Evolutionary conservation across 1,139 yeast species (phyloP).

Genomic region (Saccharomycopsis crataegensis): DNA sequence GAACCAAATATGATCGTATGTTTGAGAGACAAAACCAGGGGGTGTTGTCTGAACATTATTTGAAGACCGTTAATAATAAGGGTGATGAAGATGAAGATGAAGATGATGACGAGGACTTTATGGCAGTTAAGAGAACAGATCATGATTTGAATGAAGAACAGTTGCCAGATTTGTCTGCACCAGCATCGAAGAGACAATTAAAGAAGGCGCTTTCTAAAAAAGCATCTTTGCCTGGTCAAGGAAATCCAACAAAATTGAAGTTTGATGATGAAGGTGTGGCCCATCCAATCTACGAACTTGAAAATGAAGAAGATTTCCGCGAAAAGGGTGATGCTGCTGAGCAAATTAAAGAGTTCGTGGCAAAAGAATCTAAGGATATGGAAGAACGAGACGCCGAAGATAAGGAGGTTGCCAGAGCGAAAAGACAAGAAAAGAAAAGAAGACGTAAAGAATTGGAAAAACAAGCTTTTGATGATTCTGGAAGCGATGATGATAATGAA

Average conservation of each 20-base stretch:
- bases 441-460: conserved; percentile 76
- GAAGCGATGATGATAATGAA: conserved; percentile 31
- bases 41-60: conserved; percentile 81
- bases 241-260: conserved; percentile 68
- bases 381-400: conserved; percentile 65
- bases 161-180: conserved; percentile 49
- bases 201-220: conserved; percentile 87
- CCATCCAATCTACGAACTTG: conserved; percentile 85
- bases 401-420: conserved; percentile 72
- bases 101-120: conserved; percentile 68
- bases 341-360: conserved; percentile 63
- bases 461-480: conserved; percentile 35
- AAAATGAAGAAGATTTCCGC: conserved; percentile 81
- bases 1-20: conserved; percentile 93
- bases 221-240: conserved; percentile 54
- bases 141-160: conserved; percentile 62
- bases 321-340: conserved; percentile 64
- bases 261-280: conserved; percentile 94
- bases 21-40: conserved; percentile 92
- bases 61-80: conserved; percentile 52
- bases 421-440: conserved; percentile 83
- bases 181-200: conserved; percentile 79
- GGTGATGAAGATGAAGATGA: conserved; percentile 34
- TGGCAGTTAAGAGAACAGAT: conserved; percentile 70
- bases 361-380: conserved; percentile 64